Evolutionary conservation across 805 yeast genomes (phyloP).

Genomic region (Pichia nakasei): DNA sequence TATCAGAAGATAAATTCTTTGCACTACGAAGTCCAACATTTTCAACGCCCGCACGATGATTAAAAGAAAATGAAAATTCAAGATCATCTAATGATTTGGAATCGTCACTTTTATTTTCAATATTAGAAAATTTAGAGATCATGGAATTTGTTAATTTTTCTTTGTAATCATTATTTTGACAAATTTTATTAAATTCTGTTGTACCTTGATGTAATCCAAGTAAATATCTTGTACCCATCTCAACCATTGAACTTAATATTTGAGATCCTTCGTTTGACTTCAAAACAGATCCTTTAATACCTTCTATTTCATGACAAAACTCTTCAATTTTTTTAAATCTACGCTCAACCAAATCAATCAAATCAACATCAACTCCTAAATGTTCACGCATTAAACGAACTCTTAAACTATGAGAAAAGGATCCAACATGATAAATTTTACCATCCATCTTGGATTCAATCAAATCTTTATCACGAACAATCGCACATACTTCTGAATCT

Average conservation of each 20-base stretch:
- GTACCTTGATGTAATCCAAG: slow-evolving; percentile 32
- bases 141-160: slow-evolving; percentile 15
- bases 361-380: slow-evolving; percentile 86
- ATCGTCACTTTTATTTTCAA: slow-evolving; percentile 16
- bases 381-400: slow-evolving; percentile 95
- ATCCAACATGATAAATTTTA: slow-evolving; percentile 68
- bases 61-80: slow-evolving; percentile 48
- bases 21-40: slow-evolving; percentile 78
- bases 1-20: slow-evolving; percentile 72
- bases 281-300: slow-evolving; percentile 37
- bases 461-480: slow-evolving; percentile 75
- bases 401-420: slow-evolving; percentile 82
- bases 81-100: slow-evolving; percentile 20
- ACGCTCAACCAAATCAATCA: slow-evolving; percentile 72
- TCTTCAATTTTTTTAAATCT: slow-evolving; percentile 45
- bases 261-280: slow-evolving; percentile 19
- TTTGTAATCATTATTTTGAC: slow-evolving; percentile 11
- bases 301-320: slow-evolving; percentile 34
- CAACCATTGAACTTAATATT: slow-evolving; percentile 59
- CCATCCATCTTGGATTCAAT: slow-evolving; percentile 73
- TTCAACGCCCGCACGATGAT: slow-evolving; percentile 81
- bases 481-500: slow-evolving; percentile 90
- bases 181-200: slow-evolving; percentile 19
- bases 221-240: slow-evolving; percentile 63
- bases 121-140: slow-evolving; percentile 16